Evolutionary conservation across 768 basidiomycete species (phyloP), one percentile per base, ranked within the genome.

Genomic region (Sutorius australiensis): DNA sequence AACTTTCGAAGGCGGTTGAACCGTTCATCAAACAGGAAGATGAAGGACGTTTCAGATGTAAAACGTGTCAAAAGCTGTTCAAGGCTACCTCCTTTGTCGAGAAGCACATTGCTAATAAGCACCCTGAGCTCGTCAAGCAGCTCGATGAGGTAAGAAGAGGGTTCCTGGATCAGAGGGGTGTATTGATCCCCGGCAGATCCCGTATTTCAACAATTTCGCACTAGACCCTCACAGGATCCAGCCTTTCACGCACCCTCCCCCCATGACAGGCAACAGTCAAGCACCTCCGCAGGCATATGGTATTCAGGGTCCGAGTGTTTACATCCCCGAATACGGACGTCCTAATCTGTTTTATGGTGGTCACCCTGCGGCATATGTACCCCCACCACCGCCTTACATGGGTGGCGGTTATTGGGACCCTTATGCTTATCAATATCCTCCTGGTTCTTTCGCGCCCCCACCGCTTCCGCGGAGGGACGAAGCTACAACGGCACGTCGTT

Each of bases 31-130:
- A 95, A 72, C 89, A 93, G 67, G 95, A 98, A 71, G 95, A 98
- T 60, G 92, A 95, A 71, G 91, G 87, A 63, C 98, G 97, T 68
- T 98, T 90, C 75, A 80, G 97, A 58, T 99, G 97, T 76, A 95
- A 92, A 76, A 86, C 86, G 28, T 99, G 97, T 71, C 87, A 86
- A 72, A 99, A 99, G 75, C 78, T 98, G 19, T 99, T 99, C 85
- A 95, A 95, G 69, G 97, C 94, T 5, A 88, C 90, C 32, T 84
- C 94, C 24, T 99, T 98, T 72, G 90, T 98, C 44, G 92, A 95
- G 74, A 98, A 98, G 77, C 97, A 99, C 68, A 86, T 99, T 55
- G 82, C 86, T 12, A 92, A 95, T 68, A 98, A 98, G 69, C 97
- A 99, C 67, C 76, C 87, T 11, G 91, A 97, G 55, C 75, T 92